phyloP scores from a whole-genome alignment of 768 basidiomycete species.

The Rhizopogon vinicolor region DNA sequence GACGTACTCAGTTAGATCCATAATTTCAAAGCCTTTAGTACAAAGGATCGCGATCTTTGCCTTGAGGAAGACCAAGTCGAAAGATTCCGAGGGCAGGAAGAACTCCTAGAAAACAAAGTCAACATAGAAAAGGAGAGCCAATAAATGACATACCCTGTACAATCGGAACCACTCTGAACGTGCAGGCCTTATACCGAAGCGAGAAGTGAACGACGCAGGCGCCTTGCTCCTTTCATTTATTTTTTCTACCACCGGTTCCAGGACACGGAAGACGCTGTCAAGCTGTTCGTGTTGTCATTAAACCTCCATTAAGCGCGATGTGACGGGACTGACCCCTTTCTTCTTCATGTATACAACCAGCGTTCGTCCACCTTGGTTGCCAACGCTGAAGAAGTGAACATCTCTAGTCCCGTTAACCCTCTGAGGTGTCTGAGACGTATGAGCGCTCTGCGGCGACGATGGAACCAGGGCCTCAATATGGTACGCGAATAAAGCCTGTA shows the following conservation, averaged over 20 bases:
- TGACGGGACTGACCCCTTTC: slow-evolving; percentile 57
- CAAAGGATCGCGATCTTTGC: slow-evolving; percentile 92
- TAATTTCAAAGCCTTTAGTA: slow-evolving; percentile 94
- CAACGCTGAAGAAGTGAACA: slow-evolving; percentile 94
- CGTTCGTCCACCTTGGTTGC: slow-evolving; percentile 80
- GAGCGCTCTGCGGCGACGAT: slow-evolving; percentile 64
- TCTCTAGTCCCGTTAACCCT: slow-evolving; percentile 88
- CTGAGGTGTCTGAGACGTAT: slow-evolving; percentile 78
- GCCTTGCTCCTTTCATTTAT: slow-evolving; percentile 74
- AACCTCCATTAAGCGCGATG: slow-evolving; percentile 7
- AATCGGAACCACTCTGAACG: slow-evolving; percentile 94
- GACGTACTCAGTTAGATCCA: slow-evolving; percentile 88
- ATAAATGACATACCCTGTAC: slow-evolving; percentile 51
- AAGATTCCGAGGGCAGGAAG: slow-evolving; percentile 89
- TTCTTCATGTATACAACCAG: slow-evolving; percentile 95
- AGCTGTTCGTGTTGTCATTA: slow-evolving; percentile 33
- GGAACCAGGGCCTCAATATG: slow-evolving; percentile 97
- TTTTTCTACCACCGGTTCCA: slow-evolving; percentile 94
- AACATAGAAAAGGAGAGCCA: neutral
- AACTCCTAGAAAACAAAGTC: slow-evolving; percentile 52
- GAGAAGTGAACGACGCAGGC: slow-evolving; percentile 65
- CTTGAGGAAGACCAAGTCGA: slow-evolving; percentile 88
- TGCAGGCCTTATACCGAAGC: slow-evolving; percentile 72
- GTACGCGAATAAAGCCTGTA: slow-evolving; percentile 82
- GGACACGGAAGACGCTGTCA: slow-evolving; percentile 92